Evolutionary conservation across 768 basidiomycete species (phyloP).

Genomic region (Sporobolomyces roseus): DNA sequence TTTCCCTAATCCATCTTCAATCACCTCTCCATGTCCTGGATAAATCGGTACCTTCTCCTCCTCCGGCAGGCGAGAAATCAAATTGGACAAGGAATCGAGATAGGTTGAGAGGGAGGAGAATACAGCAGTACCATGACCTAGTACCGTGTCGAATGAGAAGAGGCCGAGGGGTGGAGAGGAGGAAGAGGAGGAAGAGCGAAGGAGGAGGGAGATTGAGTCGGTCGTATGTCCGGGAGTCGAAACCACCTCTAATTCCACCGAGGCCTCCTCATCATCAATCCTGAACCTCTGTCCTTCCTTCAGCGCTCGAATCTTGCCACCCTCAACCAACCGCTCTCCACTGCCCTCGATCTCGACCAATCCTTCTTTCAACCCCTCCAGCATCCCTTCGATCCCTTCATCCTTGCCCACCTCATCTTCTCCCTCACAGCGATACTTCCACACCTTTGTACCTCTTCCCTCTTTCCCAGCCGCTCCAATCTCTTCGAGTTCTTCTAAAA

Average conservation of each 20-base stretch:
- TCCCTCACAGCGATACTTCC: conserved; percentile 6
- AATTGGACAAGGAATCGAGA: conserved; percentile 53
- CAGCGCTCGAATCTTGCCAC: background rate
- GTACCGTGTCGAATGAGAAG: conserved; percentile 65
- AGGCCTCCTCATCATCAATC: conserved; percentile 15
- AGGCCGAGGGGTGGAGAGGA: background rate
- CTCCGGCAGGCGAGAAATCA: conserved; percentile 46
- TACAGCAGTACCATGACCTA: conserved; percentile 84
- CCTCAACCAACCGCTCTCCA: background rate
- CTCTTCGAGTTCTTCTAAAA: conserved; percentile 62
- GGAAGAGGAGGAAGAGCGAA: conserved; percentile 47
- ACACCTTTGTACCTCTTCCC: conserved; percentile 4
- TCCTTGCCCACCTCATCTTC: conserved; percentile 1
- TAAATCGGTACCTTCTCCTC: conserved; percentile 55
- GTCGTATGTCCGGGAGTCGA: conserved; percentile 86
- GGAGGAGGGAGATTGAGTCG: conserved; percentile 73
- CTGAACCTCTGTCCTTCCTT: background rate
- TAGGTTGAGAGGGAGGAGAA: conserved; percentile 79
- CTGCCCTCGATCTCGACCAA: background rate
- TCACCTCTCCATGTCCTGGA: conserved; percentile 82
- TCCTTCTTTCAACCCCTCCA: background rate
- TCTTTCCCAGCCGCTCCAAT: conserved; percentile 53
- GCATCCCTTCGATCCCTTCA: background rate
- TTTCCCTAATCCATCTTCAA: conserved; percentile 59
- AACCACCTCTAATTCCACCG: conserved; percentile 60